Evolutionary conservation across 2,329 filamentous ascomycete genomes (phyloP).

Genomic region (Capronia coronata): DNA sequence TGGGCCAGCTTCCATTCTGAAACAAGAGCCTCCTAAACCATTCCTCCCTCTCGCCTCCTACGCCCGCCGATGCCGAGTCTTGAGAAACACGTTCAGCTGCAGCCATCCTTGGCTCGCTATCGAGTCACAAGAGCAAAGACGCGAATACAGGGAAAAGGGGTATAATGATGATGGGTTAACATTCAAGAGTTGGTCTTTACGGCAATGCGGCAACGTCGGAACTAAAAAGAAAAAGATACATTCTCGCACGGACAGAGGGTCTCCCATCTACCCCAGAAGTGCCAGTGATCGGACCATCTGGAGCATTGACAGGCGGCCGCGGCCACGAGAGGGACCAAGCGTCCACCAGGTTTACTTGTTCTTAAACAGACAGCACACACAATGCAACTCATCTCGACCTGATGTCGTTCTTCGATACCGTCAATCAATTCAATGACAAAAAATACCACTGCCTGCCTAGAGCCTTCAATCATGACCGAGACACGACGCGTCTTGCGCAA

Average conservation of each 20-base stretch:
- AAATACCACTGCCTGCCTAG: no score
- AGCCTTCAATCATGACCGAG: no score
- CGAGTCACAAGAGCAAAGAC: neutral
- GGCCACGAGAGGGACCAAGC: neutral
- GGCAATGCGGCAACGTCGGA: neutral
- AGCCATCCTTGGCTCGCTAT: neutral
- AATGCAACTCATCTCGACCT: no score
- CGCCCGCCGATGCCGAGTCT: slow-evolving; percentile 1
- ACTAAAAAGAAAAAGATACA: neutral
- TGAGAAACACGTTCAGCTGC: neutral
- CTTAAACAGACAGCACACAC: neutral
- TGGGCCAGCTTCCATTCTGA: slow-evolving; percentile 14
- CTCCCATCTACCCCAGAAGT: slow-evolving; percentile 3
- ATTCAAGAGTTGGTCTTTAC: neutral
- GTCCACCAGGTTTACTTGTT: neutral
- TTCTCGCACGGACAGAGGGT: neutral
- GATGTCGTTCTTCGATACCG: no score
- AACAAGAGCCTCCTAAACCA: slow-evolving; percentile 15
- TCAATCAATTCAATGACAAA: no score
- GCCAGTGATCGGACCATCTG: slow-evolving; percentile 6
- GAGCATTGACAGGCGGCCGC: neutral
- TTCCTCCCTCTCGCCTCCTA: slow-evolving; percentile 5
- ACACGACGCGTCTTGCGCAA: no score
- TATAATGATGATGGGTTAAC: neutral
- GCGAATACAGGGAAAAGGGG: no score